Conservation (phyloP, 2,329 filamentous ascomycete genomes). For the Diaporthe citriasiana region DNA sequence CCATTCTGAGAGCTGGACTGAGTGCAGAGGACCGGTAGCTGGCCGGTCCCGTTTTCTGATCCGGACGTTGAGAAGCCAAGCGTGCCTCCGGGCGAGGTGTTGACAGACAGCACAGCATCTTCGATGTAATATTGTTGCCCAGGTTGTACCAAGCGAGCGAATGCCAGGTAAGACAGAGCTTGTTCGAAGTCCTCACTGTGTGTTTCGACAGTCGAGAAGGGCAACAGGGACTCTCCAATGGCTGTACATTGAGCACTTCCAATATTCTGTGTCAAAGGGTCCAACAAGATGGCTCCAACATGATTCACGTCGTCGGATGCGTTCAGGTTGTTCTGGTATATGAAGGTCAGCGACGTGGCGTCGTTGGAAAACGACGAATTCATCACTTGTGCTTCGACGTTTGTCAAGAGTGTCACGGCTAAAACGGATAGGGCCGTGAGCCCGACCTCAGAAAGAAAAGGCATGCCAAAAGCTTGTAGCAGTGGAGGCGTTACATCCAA, state of each 20-base stretch:
- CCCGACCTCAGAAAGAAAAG: constrained; percentile 3
- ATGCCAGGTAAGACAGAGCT: constrained; percentile 57
- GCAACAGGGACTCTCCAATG: constrained; percentile 62
- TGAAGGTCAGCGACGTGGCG: constrained; percentile 61
- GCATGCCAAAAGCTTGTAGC: constrained; percentile 13
- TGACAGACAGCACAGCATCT: constrained; percentile 56
- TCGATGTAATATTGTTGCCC: constrained; percentile 58
- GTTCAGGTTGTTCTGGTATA: constrained; percentile 70
- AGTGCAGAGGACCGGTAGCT: constrained; percentile 64
- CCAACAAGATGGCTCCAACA: constrained; percentile 64
- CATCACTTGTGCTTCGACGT: not conserved
- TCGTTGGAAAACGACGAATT: constrained; percentile 49
- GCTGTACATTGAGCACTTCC: constrained; percentile 60
- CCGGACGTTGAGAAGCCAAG: constrained; percentile 44
- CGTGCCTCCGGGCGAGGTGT: constrained; percentile 46
- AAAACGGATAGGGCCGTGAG: constrained; percentile 25
- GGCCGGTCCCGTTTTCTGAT: constrained; percentile 45
- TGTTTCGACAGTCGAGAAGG: constrained; percentile 56
- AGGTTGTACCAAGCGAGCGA: constrained; percentile 24
- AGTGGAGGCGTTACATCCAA: not conserved
- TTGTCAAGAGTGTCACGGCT: constrained; percentile 8
- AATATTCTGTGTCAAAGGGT: constrained; percentile 54
- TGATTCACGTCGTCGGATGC: constrained; percentile 66
- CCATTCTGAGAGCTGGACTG: constrained; percentile 56
- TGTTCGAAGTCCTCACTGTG: constrained; percentile 61